Conservation (phyloP, 306 rosid species). For the Pterocarpus macrocarpus region DNA sequence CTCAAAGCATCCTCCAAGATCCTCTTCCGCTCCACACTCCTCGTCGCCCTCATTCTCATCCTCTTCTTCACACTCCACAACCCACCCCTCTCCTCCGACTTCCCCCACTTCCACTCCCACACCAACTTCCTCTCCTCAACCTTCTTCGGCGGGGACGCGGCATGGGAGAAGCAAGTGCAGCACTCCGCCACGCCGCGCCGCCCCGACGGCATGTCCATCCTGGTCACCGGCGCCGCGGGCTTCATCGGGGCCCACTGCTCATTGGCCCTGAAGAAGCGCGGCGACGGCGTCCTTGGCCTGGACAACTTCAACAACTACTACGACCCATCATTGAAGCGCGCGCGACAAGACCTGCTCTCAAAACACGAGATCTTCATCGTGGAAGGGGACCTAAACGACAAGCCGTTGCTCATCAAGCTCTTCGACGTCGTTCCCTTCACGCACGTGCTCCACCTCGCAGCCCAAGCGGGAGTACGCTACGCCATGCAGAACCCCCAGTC, state of each 20-base stretch:
- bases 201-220: constrained; percentile 70
- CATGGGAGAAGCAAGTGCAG: constrained; percentile 87
- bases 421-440: constrained; percentile 88
- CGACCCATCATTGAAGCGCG: constrained; percentile 84
- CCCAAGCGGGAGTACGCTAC: constrained; percentile 95
- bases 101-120: constrained; percentile 52
- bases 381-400: constrained; percentile 86
- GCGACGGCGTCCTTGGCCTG: constrained; percentile 85
- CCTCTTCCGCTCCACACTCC: constrained; percentile 83
- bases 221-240: constrained; percentile 91
- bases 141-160: constrained; percentile 72
- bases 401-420: constrained; percentile 66
- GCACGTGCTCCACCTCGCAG: constrained; percentile 87
- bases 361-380: constrained; percentile 73
- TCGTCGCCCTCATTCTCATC: constrained; percentile 69
- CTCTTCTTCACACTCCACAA: constrained; percentile 82
- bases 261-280: constrained; percentile 82
- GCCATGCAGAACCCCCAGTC: constrained; percentile 96
- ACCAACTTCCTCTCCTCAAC: constrained; percentile 73
- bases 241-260: constrained; percentile 92
- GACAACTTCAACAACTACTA: constrained; percentile 90
- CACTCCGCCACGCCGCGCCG: constrained; percentile 78
- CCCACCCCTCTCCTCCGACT: constrained; percentile 61
- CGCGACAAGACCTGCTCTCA: constrained; percentile 62
- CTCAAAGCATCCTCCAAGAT: constrained; percentile 88